Evolutionary conservation across 1,284 basidiomycete species (phyloP), one percentile per base, ranked within the genome.

Genomic region (Apiotrichum akiyoshidainum): DNA sequence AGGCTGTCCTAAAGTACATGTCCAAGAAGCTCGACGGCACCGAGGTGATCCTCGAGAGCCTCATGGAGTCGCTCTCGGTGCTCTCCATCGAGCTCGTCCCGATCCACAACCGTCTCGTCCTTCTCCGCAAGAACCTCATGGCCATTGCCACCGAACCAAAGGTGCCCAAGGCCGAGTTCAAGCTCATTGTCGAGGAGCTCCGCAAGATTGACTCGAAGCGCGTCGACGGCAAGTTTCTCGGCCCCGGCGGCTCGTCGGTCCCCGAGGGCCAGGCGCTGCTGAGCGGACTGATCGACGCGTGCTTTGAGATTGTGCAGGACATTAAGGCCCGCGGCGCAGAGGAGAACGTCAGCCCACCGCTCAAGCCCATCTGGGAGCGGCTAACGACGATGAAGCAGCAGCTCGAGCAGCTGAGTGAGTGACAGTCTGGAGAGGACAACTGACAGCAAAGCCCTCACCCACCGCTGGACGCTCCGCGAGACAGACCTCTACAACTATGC

Each of bases 401-500:
- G 63, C 65, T 70, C 53, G 76, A 74, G 59, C 71, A 67, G 61
- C 64, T 74, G 34, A 61, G 76, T 77, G 58, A 59, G 74, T 70
- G 1, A n/a, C 12, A 17, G 14, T 14, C 22, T 6, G 41, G 14
- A 21, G n/a, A n/a, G n/a, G n/a, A 22, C 5, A 17, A 17, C 48
- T 53, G 46, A 61, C 56, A 19, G 19, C 26, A 16, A 47, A 78
- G 91, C 91, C 46, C 81, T 98, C 67, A 98, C 95, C 1, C 95
- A 97, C 76, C 87, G 96, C 47, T 99, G 96, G 96, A 96, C 89
- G 59, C 79, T 99, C 58, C 84, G 94, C 46, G 96, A 99, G 81
- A 99, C 95, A 0, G 95, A 97, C 70, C 80, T 95, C 22, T 95
- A 88, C 84, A 93, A 91, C 78, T 99, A 96, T 77, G 91, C 92